Conservation (phyloP, 73 alveolate genomes). For the Tetrahymena thermophila region DNA sequence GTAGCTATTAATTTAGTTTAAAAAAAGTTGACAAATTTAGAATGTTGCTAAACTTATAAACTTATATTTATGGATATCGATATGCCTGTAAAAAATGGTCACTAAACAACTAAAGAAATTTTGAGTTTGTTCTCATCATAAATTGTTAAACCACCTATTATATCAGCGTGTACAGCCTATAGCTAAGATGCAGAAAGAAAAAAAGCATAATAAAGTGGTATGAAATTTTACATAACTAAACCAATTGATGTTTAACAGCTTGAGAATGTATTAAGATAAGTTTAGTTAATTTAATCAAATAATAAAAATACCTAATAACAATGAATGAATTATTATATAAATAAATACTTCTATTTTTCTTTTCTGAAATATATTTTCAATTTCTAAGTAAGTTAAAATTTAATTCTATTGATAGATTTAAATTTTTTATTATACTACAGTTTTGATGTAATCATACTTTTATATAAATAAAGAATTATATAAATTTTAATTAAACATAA, state of each 20-base stretch:
- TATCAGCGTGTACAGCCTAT: neutral
- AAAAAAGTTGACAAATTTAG: neutral
- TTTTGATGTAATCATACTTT: no score
- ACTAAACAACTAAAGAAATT: neutral
- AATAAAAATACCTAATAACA: neutral
- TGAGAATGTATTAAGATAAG: neutral
- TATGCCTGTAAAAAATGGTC: neutral
- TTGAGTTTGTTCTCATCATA: neutral
- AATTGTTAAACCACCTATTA: neutral
- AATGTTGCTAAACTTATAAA: neutral
- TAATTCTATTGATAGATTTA: no score
- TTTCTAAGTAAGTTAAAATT: no score
- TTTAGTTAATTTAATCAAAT: neutral
- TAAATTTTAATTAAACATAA: no score
- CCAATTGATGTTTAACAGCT: neutral
- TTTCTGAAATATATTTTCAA: no score
- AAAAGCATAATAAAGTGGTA: neutral
- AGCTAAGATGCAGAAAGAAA: neutral
- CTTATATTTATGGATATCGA: neutral
- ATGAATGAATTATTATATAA: no score
- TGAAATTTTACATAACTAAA: neutral
- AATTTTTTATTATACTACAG: no score
- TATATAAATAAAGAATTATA: no score
- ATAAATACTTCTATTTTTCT: no score
- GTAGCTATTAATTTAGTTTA: neutral